These are phyloP conservation scores for Boletus rubescentipes DNA, from an alignment of 768 basidiomycete species.

Conservation along the genomic window DNA sequence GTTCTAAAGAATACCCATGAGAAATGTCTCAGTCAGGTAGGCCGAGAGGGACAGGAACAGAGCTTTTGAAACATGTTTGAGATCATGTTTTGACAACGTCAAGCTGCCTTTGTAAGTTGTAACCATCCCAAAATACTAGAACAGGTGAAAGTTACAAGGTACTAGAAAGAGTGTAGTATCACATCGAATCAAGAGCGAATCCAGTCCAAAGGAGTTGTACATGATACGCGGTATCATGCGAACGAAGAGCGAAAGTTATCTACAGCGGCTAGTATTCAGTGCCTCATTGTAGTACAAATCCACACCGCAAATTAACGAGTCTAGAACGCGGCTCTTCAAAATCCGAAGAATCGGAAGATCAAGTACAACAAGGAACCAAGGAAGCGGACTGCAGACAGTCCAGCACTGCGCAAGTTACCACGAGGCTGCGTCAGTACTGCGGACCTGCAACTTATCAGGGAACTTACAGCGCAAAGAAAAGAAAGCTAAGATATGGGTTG, in stretches of 20 bases:
- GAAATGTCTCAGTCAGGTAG: no score
- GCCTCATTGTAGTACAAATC: conserved; percentile 6
- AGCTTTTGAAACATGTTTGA: conserved; percentile 2
- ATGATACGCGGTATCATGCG: conserved; percentile 11
- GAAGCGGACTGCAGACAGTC: conserved; percentile 79
- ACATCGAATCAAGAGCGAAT: not conserved
- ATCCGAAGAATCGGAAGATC: conserved; percentile 68
- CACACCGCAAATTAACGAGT: not conserved
- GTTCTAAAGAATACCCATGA: no score
- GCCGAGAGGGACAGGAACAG: not conserved
- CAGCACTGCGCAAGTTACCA: conserved; percentile 49
- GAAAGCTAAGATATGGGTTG: conserved; percentile 86
- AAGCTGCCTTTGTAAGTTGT: not conserved
- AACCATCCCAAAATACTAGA: not conserved
- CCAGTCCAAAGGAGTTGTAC: conserved; percentile 7
- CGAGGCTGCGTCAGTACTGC: conserved; percentile 3
- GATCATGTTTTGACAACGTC: conserved; percentile 8
- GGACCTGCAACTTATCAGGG: not conserved
- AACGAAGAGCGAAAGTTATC: not conserved
- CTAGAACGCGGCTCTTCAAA: conserved; percentile 32
- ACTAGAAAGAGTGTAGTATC: not conserved
- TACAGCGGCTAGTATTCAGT: not conserved
- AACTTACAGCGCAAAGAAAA: conserved; percentile 67
- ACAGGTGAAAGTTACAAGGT: conserved; percentile 3
- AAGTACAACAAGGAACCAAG: conserved; percentile 77